Base-by-base conservation (phyloP, 2,329 filamentous ascomycete species). In the Penicillium sp. region DNA sequence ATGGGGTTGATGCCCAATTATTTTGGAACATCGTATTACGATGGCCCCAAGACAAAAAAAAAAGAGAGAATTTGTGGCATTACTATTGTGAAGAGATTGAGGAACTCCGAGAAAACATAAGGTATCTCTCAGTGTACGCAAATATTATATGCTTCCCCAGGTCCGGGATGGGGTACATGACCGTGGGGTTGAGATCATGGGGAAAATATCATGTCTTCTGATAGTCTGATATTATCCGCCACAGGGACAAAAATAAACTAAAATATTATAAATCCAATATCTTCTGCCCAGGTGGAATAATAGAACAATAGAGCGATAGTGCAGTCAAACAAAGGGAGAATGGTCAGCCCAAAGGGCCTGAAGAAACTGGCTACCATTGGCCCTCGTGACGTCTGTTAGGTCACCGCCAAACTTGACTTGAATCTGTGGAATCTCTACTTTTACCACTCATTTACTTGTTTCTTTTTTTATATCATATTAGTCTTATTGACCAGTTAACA, bases 321-420 rank as follows among this genome's bases (percentile, higher is more conserved):
- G 44, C 34, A 46, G 34, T 46, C 21, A 46, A 37, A 46, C 31
- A 48, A 29, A 32, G 34, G 37, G 46, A 13, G 49, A 31, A 25
- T 42, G 47, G 35, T 38, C 31, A 35, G 27, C 38, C 27, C 16
- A 29, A 39, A 40, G 12, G 6, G 39, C 48, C 45, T 41, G 44
- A 48, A 40, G 51, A 56, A 57, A 57, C 53, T 62, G 31, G 38
- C 54, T 27, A 27, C 45, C n/a, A 52, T 54, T 46, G 54, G 54
- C 48, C 62, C 64, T 60, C 62, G 63, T 66, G 64, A 66, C 64
- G 58, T 63, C 46, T 56, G 48, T 54, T 40, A 53, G 59, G 38
- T 41, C 38, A 63, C 61, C 61, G 60, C 60, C 55, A 35, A 53
- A 48, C 51, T 48, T 51, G 16, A 50, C 51, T 48, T 54, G 23